Percentiles rank a stretch among this genome's conserved stretches.
These are phyloP conservation scores for Ceratocystis variospora DNA, from an alignment of 2,329 filamentous ascomycete species.

Conservation along the genomic window DNA sequence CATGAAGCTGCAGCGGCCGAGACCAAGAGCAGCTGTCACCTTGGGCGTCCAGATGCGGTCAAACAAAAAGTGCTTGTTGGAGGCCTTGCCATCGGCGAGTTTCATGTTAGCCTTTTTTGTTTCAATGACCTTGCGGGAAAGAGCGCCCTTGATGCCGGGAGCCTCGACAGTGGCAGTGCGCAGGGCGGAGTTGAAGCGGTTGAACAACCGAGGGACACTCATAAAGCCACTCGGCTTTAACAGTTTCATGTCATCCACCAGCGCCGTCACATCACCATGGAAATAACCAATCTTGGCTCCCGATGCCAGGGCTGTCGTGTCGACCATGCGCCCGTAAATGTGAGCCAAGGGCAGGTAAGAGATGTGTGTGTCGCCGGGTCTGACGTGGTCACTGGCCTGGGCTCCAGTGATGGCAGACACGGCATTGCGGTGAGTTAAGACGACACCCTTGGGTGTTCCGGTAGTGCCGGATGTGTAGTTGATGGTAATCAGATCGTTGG, in stretches of 20 bases:
- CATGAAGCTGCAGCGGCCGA: conserved; percentile 60
- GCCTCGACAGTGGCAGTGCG: conserved; percentile 66
- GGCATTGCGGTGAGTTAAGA: conserved; percentile 69
- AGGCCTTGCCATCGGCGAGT: conserved; percentile 56
- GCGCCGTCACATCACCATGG: conserved; percentile 72
- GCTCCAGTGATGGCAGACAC: conserved; percentile 55
- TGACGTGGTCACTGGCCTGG: conserved; percentile 40
- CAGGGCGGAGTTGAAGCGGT: conserved; percentile 75
- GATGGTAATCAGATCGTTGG: conserved; percentile 72
- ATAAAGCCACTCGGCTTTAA: conserved; percentile 70
- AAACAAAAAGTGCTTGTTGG: conserved; percentile 63
- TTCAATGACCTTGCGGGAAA: conserved; percentile 66
- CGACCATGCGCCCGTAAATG: conserved; percentile 77
- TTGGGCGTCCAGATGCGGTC: conserved; percentile 86
- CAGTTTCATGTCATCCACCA: conserved; percentile 84
- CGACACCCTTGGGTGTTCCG: conserved; percentile 67
- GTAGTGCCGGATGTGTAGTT: conserved; percentile 86
- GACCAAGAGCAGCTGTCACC: conserved; percentile 66
- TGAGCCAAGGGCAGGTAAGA: conserved; percentile 92
- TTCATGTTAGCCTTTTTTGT: conserved; percentile 70
- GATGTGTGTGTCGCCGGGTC: conserved; percentile 47
- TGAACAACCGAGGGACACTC: conserved; percentile 84
- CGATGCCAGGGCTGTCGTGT: conserved; percentile 58
- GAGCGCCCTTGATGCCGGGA: conserved; percentile 62
- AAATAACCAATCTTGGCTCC: conserved; percentile 79